Conservation (phyloP, 768 basidiomycete genomes). For the Ramaria sp. region DNA sequence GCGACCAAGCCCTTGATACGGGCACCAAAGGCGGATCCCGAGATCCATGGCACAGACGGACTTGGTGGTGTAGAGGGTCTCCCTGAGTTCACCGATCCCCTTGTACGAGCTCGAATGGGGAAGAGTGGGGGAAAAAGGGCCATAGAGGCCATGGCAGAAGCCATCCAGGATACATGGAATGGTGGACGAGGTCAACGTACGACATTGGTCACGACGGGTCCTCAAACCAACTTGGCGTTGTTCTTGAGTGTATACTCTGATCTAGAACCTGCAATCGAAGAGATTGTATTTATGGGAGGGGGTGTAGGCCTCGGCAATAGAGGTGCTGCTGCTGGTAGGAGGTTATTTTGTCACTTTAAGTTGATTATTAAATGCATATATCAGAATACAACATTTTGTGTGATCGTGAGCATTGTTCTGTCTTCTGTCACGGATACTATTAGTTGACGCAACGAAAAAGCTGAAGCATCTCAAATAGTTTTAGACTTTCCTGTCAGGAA, state of each 20-base stretch:
- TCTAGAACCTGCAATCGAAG: constrained; percentile 43
- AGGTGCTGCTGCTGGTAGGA: constrained; percentile 57
- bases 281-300: constrained; percentile 88
- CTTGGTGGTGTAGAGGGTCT: constrained; percentile 80
- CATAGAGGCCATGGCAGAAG: constrained; percentile 55
- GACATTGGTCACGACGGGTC: constrained; percentile 65
- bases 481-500: constrained; percentile 57
- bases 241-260: constrained; percentile 34
- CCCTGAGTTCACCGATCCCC: constrained; percentile 34
- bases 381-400: constrained; percentile 74
- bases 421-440: neutral
- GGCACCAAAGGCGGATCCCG: constrained; percentile 48
- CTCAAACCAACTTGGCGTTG: constrained; percentile 54
- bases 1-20: constrained; percentile 60
- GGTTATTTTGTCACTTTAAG: neutral
- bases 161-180: constrained; percentile 45
- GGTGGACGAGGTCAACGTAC: constrained; percentile 48
- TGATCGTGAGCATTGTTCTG: constrained; percentile 47
- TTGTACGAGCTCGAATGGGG: constrained; percentile 41
- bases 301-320: constrained; percentile 77
- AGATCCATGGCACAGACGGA: constrained; percentile 78
- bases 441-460: constrained; percentile 24
- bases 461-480: constrained; percentile 78
- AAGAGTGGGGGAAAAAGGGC: constrained; percentile 36
- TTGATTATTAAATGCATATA: neutral